Conservation (phyloP, 106 monocot genomes). For the Vanilla planifolia region DNA sequence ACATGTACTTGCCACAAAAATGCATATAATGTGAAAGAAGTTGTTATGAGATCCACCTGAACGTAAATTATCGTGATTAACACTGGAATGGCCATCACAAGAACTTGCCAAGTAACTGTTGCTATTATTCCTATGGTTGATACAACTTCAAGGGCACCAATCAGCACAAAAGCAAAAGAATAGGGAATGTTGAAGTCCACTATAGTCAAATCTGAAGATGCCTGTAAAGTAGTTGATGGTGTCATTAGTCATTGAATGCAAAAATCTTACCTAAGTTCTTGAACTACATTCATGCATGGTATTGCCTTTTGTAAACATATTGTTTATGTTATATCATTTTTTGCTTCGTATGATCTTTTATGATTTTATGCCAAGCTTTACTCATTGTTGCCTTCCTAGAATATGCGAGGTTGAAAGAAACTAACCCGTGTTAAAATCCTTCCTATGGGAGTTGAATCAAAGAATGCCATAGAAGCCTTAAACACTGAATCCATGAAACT, state of each 20-base stretch:
- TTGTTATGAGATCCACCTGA: constrained; percentile 34
- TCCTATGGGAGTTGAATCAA: constrained; percentile 76
- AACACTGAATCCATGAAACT: constrained; percentile 72
- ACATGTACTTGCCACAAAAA: background rate
- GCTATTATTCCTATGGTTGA: constrained; percentile 34
- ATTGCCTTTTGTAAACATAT: no score
- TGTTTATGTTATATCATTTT: no score
- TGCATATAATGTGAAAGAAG: background rate
- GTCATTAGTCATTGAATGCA: background rate
- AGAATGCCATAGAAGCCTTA: constrained; percentile 66
- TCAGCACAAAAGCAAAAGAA: constrained; percentile 33
- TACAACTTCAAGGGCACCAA: constrained; percentile 32
- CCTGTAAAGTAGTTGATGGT: constrained; percentile 32
- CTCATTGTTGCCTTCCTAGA: no score
- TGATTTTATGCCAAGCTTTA: no score
- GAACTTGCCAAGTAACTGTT: constrained; percentile 59
- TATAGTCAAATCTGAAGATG: constrained; percentile 63
- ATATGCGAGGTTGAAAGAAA: background rate
- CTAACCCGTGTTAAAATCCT: constrained; percentile 70
- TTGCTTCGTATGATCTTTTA: background rate
- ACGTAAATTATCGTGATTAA: constrained; percentile 19
- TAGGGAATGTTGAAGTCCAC: constrained; percentile 71
- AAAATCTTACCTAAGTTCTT: background rate
- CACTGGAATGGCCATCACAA: constrained; percentile 52
- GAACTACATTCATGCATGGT: no score